Evolutionary conservation across 1,284 basidiomycete genomes (phyloP).

Genomic region (Ustilago shanxiensis): DNA sequence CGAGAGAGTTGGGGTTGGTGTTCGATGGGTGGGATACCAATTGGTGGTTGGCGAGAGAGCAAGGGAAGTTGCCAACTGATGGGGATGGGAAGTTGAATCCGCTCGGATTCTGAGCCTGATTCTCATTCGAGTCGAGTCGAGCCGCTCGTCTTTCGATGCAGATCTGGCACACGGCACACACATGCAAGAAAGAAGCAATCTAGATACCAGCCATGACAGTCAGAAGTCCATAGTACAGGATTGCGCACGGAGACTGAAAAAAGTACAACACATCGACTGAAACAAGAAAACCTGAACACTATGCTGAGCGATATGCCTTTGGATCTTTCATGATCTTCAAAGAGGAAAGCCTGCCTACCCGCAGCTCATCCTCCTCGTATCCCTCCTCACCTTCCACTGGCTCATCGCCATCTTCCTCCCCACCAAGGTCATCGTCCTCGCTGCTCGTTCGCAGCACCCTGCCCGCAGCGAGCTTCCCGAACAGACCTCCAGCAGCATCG

Average conservation of each 20-base stretch:
- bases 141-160: no score
- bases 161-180: background rate
- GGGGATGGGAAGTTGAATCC: slow-evolving; percentile 25
- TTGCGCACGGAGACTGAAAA: background rate
- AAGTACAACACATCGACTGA: slow-evolving; percentile 12
- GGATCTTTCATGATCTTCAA: slow-evolving; percentile 64
- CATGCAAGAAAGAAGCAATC: background rate
- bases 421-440: slow-evolving; percentile 71
- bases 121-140: no score
- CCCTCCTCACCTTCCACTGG: slow-evolving; percentile 43
- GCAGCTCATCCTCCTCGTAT: slow-evolving; percentile 49
- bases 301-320: slow-evolving; percentile 58
- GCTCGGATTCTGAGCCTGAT: slow-evolving; percentile 22
- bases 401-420: slow-evolving; percentile 31
- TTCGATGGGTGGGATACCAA: slow-evolving; percentile 60
- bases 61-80: slow-evolving; percentile 22
- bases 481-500: slow-evolving; percentile 15
- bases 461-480: slow-evolving; percentile 29
- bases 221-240: slow-evolving; percentile 13
- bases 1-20: slow-evolving; percentile 49
- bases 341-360: slow-evolving; percentile 52
- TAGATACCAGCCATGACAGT: slow-evolving; percentile 1
- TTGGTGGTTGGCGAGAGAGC: slow-evolving; percentile 54
- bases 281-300: background rate
- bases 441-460: slow-evolving; percentile 65